phyloP scores from a whole-genome alignment of 768 basidiomycete genomes.

The Boletellus sp. region DNA sequence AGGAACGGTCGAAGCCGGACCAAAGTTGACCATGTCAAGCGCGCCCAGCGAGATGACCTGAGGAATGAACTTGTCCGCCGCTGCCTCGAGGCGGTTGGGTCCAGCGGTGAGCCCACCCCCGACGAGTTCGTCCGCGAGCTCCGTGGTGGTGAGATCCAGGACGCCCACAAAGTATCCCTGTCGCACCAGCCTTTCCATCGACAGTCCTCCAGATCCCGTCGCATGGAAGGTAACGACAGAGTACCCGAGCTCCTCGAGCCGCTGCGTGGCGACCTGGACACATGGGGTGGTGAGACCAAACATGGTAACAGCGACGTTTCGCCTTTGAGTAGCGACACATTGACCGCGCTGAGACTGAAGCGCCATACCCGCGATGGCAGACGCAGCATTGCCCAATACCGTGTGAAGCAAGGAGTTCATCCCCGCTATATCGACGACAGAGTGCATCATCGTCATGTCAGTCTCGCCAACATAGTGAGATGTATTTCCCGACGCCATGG shows the following conservation, averaged over 20 bases:
- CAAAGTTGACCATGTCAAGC: slow-evolving; percentile 35
- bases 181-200: slow-evolving; percentile 30
- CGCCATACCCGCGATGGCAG: slow-evolving; percentile 28
- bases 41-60: slow-evolving; percentile 32
- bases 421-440: slow-evolving; percentile 28
- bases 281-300: slow-evolving; percentile 27
- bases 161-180: slow-evolving; percentile 26
- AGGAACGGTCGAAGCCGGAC: slow-evolving; percentile 24
- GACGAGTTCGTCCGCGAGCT: slow-evolving; percentile 31
- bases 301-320: slow-evolving; percentile 23
- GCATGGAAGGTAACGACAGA: slow-evolving; percentile 25
- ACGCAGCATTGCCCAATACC: slow-evolving; percentile 26
- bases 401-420: slow-evolving; percentile 25
- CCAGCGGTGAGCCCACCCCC: slow-evolving; percentile 29
- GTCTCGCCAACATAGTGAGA: slow-evolving; percentile 30
- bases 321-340: background rate
- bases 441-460: slow-evolving; percentile 32
- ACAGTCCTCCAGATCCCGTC: slow-evolving; percentile 26
- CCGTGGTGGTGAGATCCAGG: slow-evolving; percentile 32
- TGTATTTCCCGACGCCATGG: slow-evolving; percentile 29
- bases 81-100: slow-evolving; percentile 26
- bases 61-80: slow-evolving; percentile 16
- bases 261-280: slow-evolving; percentile 16
- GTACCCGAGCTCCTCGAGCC: slow-evolving; percentile 24
- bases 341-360: slow-evolving; percentile 1